These are phyloP conservation scores for Fraxinus latifolia DNA, from an alignment of 305 asterid genomes.

Conservation along the genomic window DNA sequence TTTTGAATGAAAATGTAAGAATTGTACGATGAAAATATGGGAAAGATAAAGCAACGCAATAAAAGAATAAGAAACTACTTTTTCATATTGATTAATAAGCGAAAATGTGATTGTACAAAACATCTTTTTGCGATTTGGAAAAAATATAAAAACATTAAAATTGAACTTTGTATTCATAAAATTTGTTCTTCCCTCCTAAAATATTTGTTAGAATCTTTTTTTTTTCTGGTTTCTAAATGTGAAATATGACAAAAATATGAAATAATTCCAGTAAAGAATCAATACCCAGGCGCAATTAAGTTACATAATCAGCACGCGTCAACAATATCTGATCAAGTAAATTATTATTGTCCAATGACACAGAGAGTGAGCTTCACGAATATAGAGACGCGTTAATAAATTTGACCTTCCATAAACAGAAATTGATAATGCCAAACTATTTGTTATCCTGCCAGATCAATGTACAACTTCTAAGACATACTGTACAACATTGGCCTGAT, in stretches of 20 bases:
- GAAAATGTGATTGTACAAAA: background rate
- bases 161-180: background rate
- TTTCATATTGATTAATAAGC: background rate
- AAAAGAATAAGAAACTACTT: background rate
- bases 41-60: background rate
- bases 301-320: background rate
- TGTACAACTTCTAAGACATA: background rate
- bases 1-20: background rate
- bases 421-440: conserved; percentile 1
- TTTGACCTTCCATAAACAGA: conserved; percentile 2
- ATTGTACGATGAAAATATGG: background rate
- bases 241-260: background rate
- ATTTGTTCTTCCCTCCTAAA: conserved; percentile 19
- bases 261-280: background rate
- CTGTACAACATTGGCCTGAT: background rate
- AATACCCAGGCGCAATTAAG: conserved; percentile 5
- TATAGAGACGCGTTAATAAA: background rate
- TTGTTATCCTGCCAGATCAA: background rate
- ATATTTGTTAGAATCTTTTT: background rate
- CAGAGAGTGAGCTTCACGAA: background rate
- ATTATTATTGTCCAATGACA: background rate
- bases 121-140: background rate
- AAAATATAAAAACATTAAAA: background rate
- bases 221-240: background rate
- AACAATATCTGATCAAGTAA: background rate